phyloP scores from a whole-genome alignment of 306 rosid species.

The Castanospermum australe region DNA sequence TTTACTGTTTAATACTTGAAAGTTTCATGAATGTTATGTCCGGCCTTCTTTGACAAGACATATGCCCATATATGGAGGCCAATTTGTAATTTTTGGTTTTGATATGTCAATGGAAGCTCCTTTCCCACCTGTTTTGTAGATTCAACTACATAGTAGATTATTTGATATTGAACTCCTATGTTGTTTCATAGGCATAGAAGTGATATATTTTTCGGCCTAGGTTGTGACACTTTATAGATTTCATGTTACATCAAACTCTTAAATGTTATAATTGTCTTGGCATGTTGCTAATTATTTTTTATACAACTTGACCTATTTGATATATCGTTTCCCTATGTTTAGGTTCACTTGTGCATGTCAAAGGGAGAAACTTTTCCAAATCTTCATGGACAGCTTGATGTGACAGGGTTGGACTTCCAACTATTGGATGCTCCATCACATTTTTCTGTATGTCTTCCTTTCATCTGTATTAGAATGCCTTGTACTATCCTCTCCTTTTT shows the following conservation, averaged over 20 bases:
- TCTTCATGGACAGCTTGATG: constrained; percentile 88
- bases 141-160: background rate
- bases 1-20: background rate
- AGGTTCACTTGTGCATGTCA: constrained; percentile 96
- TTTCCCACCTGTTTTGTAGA: background rate
- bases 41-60: background rate
- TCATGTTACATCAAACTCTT: constrained; percentile 9
- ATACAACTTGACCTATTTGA: constrained; percentile 20
- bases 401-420: constrained; percentile 79
- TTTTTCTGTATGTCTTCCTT: constrained; percentile 67
- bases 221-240: constrained; percentile 2
- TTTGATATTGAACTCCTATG: background rate
- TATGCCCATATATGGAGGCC: background rate
- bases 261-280: constrained; percentile 2
- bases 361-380: constrained; percentile 85
- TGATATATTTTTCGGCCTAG: constrained; percentile 21
- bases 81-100: background rate
- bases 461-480: constrained; percentile 20
- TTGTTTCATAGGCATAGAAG: background rate
- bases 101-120: constrained; percentile 22
- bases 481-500: background rate
- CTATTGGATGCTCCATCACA: constrained; percentile 75
- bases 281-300: constrained; percentile 20
- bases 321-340: constrained; percentile 26
- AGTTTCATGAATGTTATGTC: background rate